A percentile compares a stretch with the other conserved stretches of the same genome.
Evolutionary conservation across 257 asterid genomes (phyloP).

Genomic region (Nicotiana paniculata): DNA sequence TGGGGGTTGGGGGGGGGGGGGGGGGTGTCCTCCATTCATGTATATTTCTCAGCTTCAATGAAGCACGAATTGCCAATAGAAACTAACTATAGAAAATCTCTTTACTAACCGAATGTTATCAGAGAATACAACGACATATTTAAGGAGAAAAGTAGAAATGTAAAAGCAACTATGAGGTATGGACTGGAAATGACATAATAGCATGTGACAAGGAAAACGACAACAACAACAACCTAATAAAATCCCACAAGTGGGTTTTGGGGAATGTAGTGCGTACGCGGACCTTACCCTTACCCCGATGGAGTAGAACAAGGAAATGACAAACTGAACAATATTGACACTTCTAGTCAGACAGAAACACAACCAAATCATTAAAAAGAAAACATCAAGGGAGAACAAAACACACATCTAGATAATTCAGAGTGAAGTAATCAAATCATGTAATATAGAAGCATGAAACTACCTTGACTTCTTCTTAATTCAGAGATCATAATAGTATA

Average conservation of each 20-base stretch:
- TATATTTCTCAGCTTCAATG: background rate
- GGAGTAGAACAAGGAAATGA: background rate
- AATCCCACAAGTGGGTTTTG: no score
- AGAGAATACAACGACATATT: background rate
- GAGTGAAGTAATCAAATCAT: conserved; percentile 1
- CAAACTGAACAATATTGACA: background rate
- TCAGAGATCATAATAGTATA: conserved; percentile 89
- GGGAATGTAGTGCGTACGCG: no score
- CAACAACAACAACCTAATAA: no score
- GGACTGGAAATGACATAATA: background rate
- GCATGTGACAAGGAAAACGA: background rate
- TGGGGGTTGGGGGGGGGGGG: background rate
- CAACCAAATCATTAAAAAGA: background rate
- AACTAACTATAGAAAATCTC: background rate
- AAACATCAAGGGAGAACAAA: background rate
- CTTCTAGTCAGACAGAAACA: background rate
- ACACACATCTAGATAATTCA: background rate
- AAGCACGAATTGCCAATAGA: background rate
- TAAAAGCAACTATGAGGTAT: background rate
- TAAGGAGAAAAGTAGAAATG: background rate
- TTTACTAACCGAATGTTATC: background rate
- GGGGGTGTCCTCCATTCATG: background rate
- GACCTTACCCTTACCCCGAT: no score
- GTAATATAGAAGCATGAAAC: conserved; percentile 53
- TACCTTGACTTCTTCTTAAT: conserved; percentile 87